Conservation (phyloP, 2,329 filamentous ascomycete species). For the Arthrobotrys megalospora region DNA sequence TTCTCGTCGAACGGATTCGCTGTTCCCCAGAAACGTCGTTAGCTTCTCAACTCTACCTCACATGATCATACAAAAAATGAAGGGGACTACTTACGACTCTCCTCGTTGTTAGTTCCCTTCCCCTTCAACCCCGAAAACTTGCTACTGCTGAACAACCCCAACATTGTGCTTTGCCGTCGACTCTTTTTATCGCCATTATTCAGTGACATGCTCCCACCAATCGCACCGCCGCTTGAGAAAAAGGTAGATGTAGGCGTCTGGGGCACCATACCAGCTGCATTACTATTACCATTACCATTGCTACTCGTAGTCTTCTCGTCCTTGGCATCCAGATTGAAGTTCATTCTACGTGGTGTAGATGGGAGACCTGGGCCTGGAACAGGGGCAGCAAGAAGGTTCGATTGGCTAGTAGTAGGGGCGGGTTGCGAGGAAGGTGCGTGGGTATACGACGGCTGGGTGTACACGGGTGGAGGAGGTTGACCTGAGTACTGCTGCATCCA, state of each 20-base stretch:
- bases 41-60: background rate
- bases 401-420: slow-evolving; percentile 32
- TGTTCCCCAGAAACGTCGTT: slow-evolving; percentile 24
- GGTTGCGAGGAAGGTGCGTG: slow-evolving; percentile 24
- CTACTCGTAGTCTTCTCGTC: slow-evolving; percentile 27
- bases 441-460: slow-evolving; percentile 12
- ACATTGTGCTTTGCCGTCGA: slow-evolving; percentile 59
- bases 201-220: slow-evolving; percentile 55
- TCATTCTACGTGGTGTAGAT: slow-evolving; percentile 57
- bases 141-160: slow-evolving; percentile 60
- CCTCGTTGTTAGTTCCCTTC: slow-evolving; percentile 50
- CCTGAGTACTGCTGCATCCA: slow-evolving; percentile 17
- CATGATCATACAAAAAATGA: slow-evolving; percentile 5
- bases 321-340: slow-evolving; percentile 53
- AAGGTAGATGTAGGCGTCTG: slow-evolving; percentile 49
- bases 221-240: slow-evolving; percentile 57
- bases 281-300: slow-evolving; percentile 27
- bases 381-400: slow-evolving; percentile 27
- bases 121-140: slow-evolving; percentile 56
- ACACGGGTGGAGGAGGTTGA: background rate
- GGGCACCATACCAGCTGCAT: slow-evolving; percentile 45
- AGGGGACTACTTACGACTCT: slow-evolving; percentile 57
- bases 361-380: slow-evolving; percentile 44
- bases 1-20: slow-evolving; percentile 60
- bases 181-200: slow-evolving; percentile 58